Percentiles rank a stretch among this genome's conserved stretches.
Evolutionary conservation across 2,329 filamentous ascomycete species (phyloP).

Genomic region (Ophiosphaerella korrae): DNA sequence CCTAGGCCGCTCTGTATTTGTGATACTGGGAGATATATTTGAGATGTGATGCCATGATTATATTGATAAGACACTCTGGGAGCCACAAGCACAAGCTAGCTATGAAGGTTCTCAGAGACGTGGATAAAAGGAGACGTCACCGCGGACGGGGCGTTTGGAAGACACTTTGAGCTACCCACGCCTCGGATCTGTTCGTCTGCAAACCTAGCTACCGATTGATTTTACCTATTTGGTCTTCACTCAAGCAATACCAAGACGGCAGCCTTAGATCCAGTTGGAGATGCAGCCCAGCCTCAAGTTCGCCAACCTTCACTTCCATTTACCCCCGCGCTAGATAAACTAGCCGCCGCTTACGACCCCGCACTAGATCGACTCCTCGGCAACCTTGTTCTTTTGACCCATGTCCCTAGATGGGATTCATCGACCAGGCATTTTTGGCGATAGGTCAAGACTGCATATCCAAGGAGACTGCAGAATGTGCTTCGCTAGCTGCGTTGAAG

Average conservation of each 20-base stretch:
- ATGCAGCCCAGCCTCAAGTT: neutral
- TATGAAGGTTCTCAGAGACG: slow-evolving; percentile 3
- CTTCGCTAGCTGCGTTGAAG: too few relatives aligned
- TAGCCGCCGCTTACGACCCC: slow-evolving; percentile 7
- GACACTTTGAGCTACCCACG: too few relatives aligned
- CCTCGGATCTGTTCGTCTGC: neutral
- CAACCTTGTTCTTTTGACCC: neutral
- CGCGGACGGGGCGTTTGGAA: neutral
- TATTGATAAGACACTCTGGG: too few relatives aligned
- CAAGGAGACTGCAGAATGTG: too few relatives aligned
- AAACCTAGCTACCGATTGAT: neutral
- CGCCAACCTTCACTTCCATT: neutral
- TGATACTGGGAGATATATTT: too few relatives aligned
- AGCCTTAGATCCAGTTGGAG: neutral
- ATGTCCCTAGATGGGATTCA: too few relatives aligned
- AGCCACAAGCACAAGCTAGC: neutral
- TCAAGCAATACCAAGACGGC: neutral
- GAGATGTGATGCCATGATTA: too few relatives aligned
- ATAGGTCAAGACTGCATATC: too few relatives aligned
- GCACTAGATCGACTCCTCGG: neutral
- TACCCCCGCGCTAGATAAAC: slow-evolving; percentile 4
- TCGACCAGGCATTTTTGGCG: too few relatives aligned
- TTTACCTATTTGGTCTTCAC: too few relatives aligned
- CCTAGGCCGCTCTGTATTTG: neutral
- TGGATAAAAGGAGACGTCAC: neutral